These are phyloP conservation scores for Moricandia moricandioides DNA, from an alignment of 345 rosid genomes.

Conservation along the genomic window DNA sequence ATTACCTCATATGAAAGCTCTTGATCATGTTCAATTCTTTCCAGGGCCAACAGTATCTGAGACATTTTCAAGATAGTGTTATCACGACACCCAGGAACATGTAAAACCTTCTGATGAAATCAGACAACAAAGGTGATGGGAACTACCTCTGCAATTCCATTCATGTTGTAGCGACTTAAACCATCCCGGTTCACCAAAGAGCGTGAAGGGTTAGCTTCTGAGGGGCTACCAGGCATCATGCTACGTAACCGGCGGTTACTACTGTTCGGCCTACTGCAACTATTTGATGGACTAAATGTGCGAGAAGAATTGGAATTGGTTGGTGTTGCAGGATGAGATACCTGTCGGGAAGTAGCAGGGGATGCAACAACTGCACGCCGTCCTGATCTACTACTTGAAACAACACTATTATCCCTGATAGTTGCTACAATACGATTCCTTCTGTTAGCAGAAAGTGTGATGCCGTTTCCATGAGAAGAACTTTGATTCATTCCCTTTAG, in stretches of 20 bases:
- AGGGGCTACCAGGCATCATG: slow-evolving; percentile 50
- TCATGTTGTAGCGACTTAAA: slow-evolving; percentile 60
- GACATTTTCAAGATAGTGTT: slow-evolving; percentile 15
- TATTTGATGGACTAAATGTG: slow-evolving; percentile 14
- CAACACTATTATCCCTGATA: slow-evolving; percentile 44
- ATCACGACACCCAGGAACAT: background rate
- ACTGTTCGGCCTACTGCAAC: slow-evolving; percentile 26
- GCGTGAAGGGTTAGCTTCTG: slow-evolving; percentile 42
- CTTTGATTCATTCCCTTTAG: slow-evolving; percentile 41
- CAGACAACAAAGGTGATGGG: slow-evolving; percentile 4
- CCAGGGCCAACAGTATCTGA: slow-evolving; percentile 77
- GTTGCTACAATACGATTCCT: slow-evolving; percentile 46
- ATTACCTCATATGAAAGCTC: slow-evolving; percentile 72
- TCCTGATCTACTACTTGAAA: slow-evolving; percentile 59
- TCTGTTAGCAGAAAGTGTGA: slow-evolving; percentile 62
- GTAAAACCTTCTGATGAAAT: slow-evolving; percentile 26
- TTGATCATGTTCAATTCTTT: slow-evolving; percentile 83
- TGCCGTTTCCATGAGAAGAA: slow-evolving; percentile 46
- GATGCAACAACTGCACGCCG: slow-evolving; percentile 28
- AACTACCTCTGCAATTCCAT: slow-evolving; percentile 86
- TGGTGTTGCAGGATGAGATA: slow-evolving; percentile 44
- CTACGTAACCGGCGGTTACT: slow-evolving; percentile 29
- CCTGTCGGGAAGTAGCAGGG: slow-evolving; percentile 37
- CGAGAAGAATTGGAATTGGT: slow-evolving; percentile 42
- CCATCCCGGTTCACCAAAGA: slow-evolving; percentile 49